Conservation (phyloP, 2,329 filamentous ascomycete genomes). For the Gnomoniopsis sp. region DNA sequence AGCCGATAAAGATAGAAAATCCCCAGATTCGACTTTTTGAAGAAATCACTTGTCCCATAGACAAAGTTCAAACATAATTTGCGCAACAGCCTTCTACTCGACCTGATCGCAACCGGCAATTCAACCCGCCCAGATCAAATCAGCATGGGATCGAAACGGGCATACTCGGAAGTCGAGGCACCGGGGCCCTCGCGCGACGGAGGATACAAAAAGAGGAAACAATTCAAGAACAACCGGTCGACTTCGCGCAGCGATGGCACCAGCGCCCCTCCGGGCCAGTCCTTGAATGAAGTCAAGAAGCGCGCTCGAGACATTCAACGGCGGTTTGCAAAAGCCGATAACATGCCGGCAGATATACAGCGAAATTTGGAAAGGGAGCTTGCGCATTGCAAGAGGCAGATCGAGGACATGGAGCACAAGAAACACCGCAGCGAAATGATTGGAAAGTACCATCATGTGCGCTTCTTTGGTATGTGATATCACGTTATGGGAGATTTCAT, state of each 20-base stretch:
- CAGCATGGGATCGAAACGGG: constrained; percentile 29
- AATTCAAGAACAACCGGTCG: constrained; percentile 36
- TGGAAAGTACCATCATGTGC: constrained; percentile 75
- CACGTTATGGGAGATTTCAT: background rate
- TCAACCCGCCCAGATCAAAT: background rate
- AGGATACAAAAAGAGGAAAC: constrained; percentile 24
- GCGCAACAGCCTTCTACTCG: background rate
- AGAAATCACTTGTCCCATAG: background rate
- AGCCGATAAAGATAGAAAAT: constrained; percentile 6
- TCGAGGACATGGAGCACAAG: constrained; percentile 56
- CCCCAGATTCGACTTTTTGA: background rate
- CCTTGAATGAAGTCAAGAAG: constrained; percentile 54
- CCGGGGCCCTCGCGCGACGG: constrained; percentile 15
- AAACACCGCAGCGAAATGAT: constrained; percentile 69
- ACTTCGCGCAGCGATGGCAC: constrained; percentile 41
- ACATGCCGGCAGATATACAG: constrained; percentile 65
- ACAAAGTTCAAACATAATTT: background rate
- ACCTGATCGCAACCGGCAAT: background rate
- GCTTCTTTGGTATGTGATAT: constrained; percentile 68
- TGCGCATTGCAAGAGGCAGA: constrained; percentile 60
- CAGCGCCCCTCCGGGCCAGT: constrained; percentile 36
- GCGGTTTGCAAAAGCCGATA: constrained; percentile 56
- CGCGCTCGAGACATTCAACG: constrained; percentile 67
- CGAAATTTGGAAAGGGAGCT: constrained; percentile 71
- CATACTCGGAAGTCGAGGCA: constrained; percentile 24